Evolutionary conservation across 176 grass and related monocot genomes (phyloP).

Genomic region (Raddia guianensis): DNA sequence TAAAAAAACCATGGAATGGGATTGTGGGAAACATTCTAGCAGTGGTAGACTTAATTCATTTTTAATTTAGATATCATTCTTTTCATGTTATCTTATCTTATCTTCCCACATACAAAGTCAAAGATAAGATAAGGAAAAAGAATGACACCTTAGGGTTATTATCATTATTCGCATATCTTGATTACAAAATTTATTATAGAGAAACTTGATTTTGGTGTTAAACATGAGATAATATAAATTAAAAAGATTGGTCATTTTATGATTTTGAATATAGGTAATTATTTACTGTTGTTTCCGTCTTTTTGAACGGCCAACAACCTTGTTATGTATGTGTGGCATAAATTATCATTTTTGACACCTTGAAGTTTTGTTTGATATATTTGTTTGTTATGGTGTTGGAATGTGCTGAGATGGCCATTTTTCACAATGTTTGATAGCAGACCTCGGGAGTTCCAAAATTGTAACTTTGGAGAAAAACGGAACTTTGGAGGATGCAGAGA

Average conservation of each 20-base stretch:
- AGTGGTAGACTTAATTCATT: background rate
- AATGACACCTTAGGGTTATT: background rate
- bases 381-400: slow-evolving; percentile 13
- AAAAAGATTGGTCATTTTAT: background rate
- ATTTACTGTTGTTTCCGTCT: background rate
- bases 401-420: slow-evolving; percentile 19
- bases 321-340: background rate
- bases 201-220: slow-evolving; percentile 12
- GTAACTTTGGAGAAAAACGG: slow-evolving; percentile 28
- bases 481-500: slow-evolving; percentile 38
- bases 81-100: too few species aligned
- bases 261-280: background rate
- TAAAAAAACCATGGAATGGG: background rate
- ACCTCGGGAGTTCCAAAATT: slow-evolving; percentile 33
- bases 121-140: too few species aligned
- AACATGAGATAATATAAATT: slow-evolving; percentile 5
- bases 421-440: slow-evolving; percentile 33
- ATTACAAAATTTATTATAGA: slow-evolving; percentile 19
- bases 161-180: slow-evolving; percentile 1
- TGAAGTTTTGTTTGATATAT: slow-evolving; percentile 9
- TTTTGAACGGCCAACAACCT: background rate
- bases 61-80: background rate
- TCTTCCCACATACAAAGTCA: too few species aligned
- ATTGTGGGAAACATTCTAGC: background rate
- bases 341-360: background rate